Conservation (phyloP, 345 rosid species). For the Linum lewisii region DNA sequence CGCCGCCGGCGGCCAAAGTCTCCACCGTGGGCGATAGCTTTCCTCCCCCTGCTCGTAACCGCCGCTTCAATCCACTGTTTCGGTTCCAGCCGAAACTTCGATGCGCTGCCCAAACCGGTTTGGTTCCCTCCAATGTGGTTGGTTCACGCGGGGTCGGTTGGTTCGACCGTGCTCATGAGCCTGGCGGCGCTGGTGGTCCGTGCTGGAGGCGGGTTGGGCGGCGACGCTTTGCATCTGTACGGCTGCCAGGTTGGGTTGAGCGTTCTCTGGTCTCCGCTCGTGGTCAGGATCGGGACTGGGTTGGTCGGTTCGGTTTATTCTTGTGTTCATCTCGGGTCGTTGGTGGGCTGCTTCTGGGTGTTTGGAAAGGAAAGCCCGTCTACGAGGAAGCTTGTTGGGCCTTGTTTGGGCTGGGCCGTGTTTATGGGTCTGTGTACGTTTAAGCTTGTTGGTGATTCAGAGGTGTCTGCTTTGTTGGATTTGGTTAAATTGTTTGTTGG, state of each 20-base stretch:
- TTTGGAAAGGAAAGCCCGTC: constrained; percentile 19
- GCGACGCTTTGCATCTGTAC: constrained; percentile 29
- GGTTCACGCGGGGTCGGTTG: constrained; percentile 20
- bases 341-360: constrained; percentile 14
- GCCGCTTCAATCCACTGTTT: constrained; percentile 16
- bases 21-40: background rate
- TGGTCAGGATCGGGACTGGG: constrained; percentile 19
- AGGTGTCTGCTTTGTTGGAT: background rate
- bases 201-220: constrained; percentile 17
- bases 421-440: constrained; percentile 22
- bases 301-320: constrained; percentile 22
- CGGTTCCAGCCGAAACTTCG: constrained; percentile 26
- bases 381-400: constrained; percentile 19
- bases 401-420: constrained; percentile 29
- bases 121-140: constrained; percentile 31
- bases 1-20: background rate
- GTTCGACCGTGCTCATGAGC: constrained; percentile 27
- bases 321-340: constrained; percentile 21
- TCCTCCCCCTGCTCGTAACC: constrained; percentile 14
- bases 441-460: constrained; percentile 7
- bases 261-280: constrained; percentile 32
- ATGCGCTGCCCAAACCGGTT: constrained; percentile 13
- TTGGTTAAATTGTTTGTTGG: background rate
- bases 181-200: constrained; percentile 30
- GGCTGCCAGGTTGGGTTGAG: constrained; percentile 19